Evolutionary conservation across 2,329 filamentous ascomycete genomes (phyloP).

Genomic region (Metarhizium album): DNA sequence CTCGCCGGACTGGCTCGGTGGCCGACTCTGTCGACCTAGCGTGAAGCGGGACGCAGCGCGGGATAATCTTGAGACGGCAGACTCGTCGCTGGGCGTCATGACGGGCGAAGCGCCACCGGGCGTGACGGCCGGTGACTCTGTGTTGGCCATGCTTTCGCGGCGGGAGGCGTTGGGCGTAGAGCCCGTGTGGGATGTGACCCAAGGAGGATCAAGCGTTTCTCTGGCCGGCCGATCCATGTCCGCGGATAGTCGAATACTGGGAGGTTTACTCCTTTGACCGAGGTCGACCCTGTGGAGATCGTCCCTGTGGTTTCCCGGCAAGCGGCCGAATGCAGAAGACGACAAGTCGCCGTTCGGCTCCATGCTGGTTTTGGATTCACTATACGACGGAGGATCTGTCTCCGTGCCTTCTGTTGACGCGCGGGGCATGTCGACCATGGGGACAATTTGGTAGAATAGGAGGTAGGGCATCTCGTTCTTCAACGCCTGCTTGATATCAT

Average conservation of each 20-base stretch:
- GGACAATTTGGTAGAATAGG: constrained; percentile 89
- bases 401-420: constrained; percentile 36
- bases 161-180: constrained; percentile 27
- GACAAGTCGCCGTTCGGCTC: constrained; percentile 17
- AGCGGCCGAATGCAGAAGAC: constrained; percentile 1
- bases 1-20: constrained; percentile 48
- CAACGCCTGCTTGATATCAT: constrained; percentile 66
- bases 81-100: constrained; percentile 41
- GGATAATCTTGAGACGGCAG: constrained; percentile 42
- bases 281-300: constrained; percentile 13
- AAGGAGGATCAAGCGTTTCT: constrained; percentile 36
- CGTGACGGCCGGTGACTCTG: constrained; percentile 32
- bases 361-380: constrained; percentile 36
- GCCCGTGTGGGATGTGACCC: constrained; percentile 24
- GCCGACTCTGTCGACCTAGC: constrained; percentile 38
- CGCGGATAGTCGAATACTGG: constrained; percentile 43
- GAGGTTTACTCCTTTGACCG: constrained; percentile 25
- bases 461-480: constrained; percentile 88
- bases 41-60: constrained; percentile 47
- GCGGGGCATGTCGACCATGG: constrained; percentile 59
- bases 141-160: constrained; percentile 40
- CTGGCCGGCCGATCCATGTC: constrained; percentile 40
- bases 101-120: constrained; percentile 25
- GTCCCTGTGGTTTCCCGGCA: constrained; percentile 12
- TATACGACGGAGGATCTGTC: constrained; percentile 48